Evolutionary conservation across 2,329 filamentous ascomycete genomes (phyloP), one percentile per base, ranked within the genome.

Genomic region (Byssochlamys sp.): DNA sequence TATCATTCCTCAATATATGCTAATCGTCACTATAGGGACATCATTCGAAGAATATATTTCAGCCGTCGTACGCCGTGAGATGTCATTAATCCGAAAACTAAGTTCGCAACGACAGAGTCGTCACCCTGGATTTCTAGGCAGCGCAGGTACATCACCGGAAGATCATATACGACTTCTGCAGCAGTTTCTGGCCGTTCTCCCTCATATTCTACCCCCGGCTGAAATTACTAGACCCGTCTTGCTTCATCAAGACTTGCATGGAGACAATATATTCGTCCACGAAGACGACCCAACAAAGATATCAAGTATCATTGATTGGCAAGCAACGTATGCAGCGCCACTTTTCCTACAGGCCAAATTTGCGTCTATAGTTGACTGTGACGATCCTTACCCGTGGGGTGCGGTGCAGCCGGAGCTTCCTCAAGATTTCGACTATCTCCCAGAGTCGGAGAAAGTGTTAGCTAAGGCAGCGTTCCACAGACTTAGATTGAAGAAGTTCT

Each of bases 231-330:
- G 26, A 25, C 59, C 63, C 5, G 45, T 56, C 24, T 53, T 66
- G 28, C 35, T 65, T 51, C 66, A 67, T 55, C 59, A 60, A 33
- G 63, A 67, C 57, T 63, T 69, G 51, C 64, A 69, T 58, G 29
- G 63, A 57, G 66, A 71, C 29, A 73, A 73, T 54, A 73, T 73
- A n/a, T 73, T 69, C 56, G 63, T 69, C 10, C 61, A 68, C 52
- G 29, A 59, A 3, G 53, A 60, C 25, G 65, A 69, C 11, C 65
- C 64, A 53, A 63, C 64, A 11, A 60, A 60, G 58, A 67, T 68
- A 52, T 59, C 63, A 1, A 50, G 58, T n/a, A 63, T 68, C 54
- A 68, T 68, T 55, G 65, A 68, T 52, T 68, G 61, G 66, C 66
- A 69, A 50, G 59, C 56, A 14, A 57, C 63, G 29, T 57, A 62